These are phyloP conservation scores for Aureobasidium mangrovei DNA, from an alignment of 2,329 filamentous ascomycete genomes.

Conservation along the genomic window DNA sequence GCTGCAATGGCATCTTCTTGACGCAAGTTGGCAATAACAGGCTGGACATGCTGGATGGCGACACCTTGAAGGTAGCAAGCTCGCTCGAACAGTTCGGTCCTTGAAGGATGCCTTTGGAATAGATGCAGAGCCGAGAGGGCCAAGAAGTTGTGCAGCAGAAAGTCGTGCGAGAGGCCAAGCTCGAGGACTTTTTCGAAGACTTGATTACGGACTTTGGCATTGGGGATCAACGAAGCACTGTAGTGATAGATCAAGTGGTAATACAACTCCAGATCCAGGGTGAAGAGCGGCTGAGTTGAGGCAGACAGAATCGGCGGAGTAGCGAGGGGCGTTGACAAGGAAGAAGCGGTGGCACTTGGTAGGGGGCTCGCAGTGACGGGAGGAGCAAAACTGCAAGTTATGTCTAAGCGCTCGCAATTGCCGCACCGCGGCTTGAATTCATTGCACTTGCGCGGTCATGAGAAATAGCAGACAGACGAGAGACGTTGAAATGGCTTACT, in stretches of 20 bases:
- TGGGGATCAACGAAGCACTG: neutral
- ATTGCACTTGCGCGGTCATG: neutral
- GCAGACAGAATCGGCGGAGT: neutral
- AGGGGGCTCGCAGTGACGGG: neutral
- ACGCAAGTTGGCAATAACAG: slow-evolving; percentile 6
- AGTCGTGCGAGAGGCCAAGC: neutral
- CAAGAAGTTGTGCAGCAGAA: slow-evolving; percentile 17
- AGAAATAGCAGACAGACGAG: neutral
- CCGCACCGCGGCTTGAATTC: slow-evolving; percentile 8
- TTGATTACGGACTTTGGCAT: neutral
- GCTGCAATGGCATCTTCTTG: slow-evolving; percentile 14
- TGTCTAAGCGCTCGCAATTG: slow-evolving; percentile 6
- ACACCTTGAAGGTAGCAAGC: slow-evolving; percentile 15
- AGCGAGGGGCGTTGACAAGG: neutral
- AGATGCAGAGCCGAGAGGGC: slow-evolving; percentile 20
- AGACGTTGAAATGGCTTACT: slow-evolving; percentile 18
- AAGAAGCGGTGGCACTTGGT: neutral
- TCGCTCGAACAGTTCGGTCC: slow-evolving; percentile 12
- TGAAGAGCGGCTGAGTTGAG: neutral
- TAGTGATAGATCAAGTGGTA: slow-evolving; percentile 6
- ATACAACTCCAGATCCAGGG: slow-evolving; percentile 10
- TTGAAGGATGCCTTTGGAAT: neutral
- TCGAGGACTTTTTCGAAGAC: neutral
- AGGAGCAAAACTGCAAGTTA: slow-evolving; percentile 9
- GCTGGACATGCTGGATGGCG: slow-evolving; percentile 14